Base-by-base conservation (phyloP, 352 stramenopile species). In the Pythium brassicae region DNA sequence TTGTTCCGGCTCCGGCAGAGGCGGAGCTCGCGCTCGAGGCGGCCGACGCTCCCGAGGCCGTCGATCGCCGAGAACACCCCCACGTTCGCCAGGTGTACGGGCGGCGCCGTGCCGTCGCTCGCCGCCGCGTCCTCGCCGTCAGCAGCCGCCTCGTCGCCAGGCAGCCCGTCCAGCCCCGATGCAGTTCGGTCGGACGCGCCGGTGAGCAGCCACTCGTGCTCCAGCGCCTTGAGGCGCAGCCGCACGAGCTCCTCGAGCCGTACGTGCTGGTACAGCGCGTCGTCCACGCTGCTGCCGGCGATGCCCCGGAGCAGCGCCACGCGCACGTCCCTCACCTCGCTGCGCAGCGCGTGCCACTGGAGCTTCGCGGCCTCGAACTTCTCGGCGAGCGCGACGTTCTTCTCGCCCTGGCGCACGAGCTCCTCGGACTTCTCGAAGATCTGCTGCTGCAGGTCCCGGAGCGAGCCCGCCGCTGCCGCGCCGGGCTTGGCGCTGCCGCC, bases 1-100 rank as follows among this genome's bases (percentile, higher is more conserved):
- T 94, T 94, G 64, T 89, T 90, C 5, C 81, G 76, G 52, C 79
- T 91, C 23, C 77, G 71, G 20, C 83, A 65, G 1, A 90, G 61
- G 4, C 82, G 75, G 25, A 92, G 74, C 50, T 92, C 83, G 4
- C 80, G 76, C 53, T 92, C 81, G 8, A 94, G 60, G 0, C 80
- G 74, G 4, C 82, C 76, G 12, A 76, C 64, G 23, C 70, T 72
- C 4, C 81, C 82, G 32, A 92, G 71, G 0, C 69, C 75, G 9
- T 91, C 78, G 1, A 88, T 55, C 2, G 76, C 74, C 15, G 80
- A 87, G 39, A 90, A 89, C 29, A 56, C 66, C 1, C 85, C 72
- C 6, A 90, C 72, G 47, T 86, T 88, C 0, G 71, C 50, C 3
- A 90, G 50, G 48, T 90, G 75, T 11, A 66, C 70, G 0, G 61